Evolutionary conservation across 257 asterid species (phyloP), one percentile per base, ranked within the genome.

Genomic region (Lavandula angustifolia): DNA sequence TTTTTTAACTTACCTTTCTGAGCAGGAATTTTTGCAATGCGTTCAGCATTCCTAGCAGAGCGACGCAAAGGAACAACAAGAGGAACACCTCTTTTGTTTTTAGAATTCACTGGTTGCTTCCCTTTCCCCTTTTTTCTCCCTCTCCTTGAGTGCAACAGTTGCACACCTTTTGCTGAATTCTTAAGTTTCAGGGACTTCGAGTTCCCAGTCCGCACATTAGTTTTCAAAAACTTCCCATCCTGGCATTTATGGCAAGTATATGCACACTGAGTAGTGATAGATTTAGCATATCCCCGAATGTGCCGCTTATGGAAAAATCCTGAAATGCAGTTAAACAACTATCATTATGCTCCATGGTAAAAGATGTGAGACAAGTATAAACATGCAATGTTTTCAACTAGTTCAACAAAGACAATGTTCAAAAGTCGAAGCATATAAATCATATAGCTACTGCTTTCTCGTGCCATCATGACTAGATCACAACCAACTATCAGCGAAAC

Each of bases 231-330:
- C 71, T 75, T 73, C 40, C 65, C 79, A 48, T 70, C 80, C 53
- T 40, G 80, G 77, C 96, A 91, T 71, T 80, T 81, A 68, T 80
- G 85, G 76, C 98, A 91, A 48, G 84, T 80, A 76, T 84, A 86
- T 35, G 63, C 69, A 63, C 78, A 75, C 58, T 59, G 77, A 54
- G 77, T 65, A 53, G 74, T 33, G 42, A 68, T 66, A 64, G 81
- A 73, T 73, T 86, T 85, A 73, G 76, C 64, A 56, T 84, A 78
- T 80, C 73, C 86, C 71, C 75, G 84, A 17, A 79, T 86, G 61
- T 88, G 98, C 31, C 80, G 78, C 76, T 76, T 83, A 70, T 88
- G 98, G 80, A 86, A 88, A 75, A 71, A 81, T 52, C 88, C 98
- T 91, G 94, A 64, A 71, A 63, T 64, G 67, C 13, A 57, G 61